Evolutionary conservation across 768 basidiomycete genomes (phyloP).

Genomic region (Hemileccinum impolitum): DNA sequence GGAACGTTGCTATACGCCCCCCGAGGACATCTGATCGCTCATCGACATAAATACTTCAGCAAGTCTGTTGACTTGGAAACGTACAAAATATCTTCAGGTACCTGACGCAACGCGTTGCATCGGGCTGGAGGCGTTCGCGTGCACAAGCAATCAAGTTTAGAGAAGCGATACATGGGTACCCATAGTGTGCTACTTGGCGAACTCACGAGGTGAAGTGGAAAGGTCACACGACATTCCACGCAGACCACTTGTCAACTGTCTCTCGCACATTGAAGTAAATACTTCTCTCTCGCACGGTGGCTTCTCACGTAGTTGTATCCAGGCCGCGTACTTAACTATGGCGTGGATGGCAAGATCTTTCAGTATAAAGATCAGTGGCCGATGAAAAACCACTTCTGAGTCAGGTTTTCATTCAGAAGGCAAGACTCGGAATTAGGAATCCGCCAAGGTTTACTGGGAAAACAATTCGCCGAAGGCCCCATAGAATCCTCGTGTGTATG

Average conservation of each 20-base stretch:
- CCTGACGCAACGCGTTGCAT: neutral
- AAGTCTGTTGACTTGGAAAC: slow-evolving; percentile 2
- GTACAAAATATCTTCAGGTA: neutral
- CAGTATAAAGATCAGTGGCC: neutral
- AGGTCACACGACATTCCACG: slow-evolving; percentile 1
- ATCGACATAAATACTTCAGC: neutral
- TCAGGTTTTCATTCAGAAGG: neutral
- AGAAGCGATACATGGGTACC: neutral
- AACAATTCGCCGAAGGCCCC: neutral
- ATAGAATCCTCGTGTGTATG: neutral
- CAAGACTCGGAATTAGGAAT: neutral
- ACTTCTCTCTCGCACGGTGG: neutral
- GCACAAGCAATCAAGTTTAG: neutral
- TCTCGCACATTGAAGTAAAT: neutral
- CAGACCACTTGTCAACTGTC: neutral
- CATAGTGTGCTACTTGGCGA: neutral
- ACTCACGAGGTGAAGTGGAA: neutral
- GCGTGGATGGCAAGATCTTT: slow-evolving; percentile 2
- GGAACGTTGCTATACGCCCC: neutral
- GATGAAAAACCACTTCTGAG: slow-evolving; percentile 4
- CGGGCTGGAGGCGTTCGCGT: neutral
- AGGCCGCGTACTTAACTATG: neutral
- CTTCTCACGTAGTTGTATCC: neutral
- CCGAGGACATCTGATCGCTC: neutral
- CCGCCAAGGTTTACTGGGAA: neutral